phyloP scores from a whole-genome alignment of 2,329 filamentous ascomycete species.

The Colletotrichum lini region DNA sequence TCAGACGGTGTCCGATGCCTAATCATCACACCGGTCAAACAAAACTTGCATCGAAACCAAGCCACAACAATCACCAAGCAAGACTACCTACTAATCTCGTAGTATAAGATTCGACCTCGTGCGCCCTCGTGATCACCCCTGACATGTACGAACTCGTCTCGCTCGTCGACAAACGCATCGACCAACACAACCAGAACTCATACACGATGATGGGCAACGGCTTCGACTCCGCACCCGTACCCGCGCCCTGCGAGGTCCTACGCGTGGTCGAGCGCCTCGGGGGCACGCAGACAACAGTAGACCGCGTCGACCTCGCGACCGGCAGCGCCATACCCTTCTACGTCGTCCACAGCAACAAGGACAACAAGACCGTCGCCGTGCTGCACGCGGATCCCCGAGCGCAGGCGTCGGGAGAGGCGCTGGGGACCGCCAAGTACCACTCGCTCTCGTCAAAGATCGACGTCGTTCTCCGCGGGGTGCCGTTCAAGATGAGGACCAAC shows the following conservation, averaged over 20 bases:
- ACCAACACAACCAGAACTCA: not conserved
- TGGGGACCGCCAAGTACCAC: slow-evolving; percentile 21
- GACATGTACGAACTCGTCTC: slow-evolving; percentile 2
- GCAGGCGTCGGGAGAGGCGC: slow-evolving; percentile 11
- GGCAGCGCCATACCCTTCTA: slow-evolving; percentile 25
- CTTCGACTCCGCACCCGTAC: not conserved
- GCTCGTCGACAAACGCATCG: slow-evolving; percentile 1
- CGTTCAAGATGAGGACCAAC: slow-evolving; percentile 35
- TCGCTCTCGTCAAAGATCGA: slow-evolving; percentile 32
- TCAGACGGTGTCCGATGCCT: no score
- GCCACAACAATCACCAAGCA: not conserved
- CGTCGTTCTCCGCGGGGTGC: slow-evolving; percentile 27
- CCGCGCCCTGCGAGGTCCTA: slow-evolving; percentile 23
- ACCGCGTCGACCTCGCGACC: slow-evolving; percentile 29
- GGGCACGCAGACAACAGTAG: slow-evolving; percentile 33
- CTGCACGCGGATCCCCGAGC: slow-evolving; percentile 20
- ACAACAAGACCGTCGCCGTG: slow-evolving; percentile 13
- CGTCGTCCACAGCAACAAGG: slow-evolving; percentile 30
- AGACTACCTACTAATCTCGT: not conserved
- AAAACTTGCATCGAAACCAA: not conserved
- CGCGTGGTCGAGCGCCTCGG: slow-evolving; percentile 42
- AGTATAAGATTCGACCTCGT: not conserved
- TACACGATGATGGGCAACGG: not conserved
- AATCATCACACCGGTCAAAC: not conserved
- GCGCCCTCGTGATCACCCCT: no score